Conservation (phyloP, 208 protist genomes). For the Leishmania gerbilli region DNA sequence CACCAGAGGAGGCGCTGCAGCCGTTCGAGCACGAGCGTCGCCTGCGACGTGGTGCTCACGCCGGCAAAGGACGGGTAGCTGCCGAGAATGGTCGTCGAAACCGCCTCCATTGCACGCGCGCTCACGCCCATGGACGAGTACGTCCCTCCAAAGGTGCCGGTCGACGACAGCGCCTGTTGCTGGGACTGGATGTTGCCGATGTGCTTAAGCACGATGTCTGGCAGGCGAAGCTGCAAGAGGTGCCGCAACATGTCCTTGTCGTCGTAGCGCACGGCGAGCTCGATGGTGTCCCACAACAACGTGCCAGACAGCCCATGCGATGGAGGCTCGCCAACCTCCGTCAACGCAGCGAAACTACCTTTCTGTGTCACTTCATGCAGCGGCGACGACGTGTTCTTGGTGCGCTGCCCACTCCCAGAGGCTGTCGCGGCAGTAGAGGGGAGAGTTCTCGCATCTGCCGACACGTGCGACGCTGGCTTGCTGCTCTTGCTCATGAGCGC, state of each 20-base stretch:
- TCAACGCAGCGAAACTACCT: neutral
- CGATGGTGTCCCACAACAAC: slow-evolving; percentile 63
- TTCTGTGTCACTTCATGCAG: neutral
- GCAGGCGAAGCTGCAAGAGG: slow-evolving; percentile 49
- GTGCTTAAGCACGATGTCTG: slow-evolving; percentile 26
- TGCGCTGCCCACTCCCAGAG: neutral
- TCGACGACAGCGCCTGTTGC: slow-evolving; percentile 15
- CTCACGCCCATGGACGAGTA: slow-evolving; percentile 1
- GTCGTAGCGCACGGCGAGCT: slow-evolving; percentile 80
- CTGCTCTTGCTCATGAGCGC: slow-evolving; percentile 28
- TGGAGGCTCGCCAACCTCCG: neutral
- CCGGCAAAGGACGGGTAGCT: slow-evolving; percentile 47
- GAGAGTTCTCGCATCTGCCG: neutral
- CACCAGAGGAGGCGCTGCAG: slow-evolving; percentile 53
- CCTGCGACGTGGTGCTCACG: slow-evolving; percentile 28
- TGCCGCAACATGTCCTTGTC: slow-evolving; percentile 50
- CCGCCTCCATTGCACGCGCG: slow-evolving; percentile 20
- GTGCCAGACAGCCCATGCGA: slow-evolving; percentile 33
- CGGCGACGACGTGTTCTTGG: neutral
- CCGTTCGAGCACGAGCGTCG: slow-evolving; percentile 25
- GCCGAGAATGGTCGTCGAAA: slow-evolving; percentile 7
- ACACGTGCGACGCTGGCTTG: neutral
- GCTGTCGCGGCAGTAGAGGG: neutral
- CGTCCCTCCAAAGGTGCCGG: neutral
- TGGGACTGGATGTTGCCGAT: slow-evolving; percentile 19